These are phyloP conservation scores for Cyclotella atomus DNA, from an alignment of 108 stramenopile genomes.

Conservation along the genomic window DNA sequence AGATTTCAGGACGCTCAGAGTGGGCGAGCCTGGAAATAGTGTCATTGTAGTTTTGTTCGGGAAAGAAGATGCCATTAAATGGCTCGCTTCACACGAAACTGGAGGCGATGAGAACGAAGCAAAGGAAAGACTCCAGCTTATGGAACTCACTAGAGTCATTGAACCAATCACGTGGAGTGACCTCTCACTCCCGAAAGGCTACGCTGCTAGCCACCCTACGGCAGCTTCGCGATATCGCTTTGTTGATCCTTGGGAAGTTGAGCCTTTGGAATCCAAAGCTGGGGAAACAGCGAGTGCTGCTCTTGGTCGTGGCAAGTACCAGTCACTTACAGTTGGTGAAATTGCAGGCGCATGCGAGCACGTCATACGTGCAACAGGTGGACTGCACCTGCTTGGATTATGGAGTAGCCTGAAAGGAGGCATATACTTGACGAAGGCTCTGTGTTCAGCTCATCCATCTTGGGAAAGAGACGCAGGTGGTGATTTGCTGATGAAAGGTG, in stretches of 20 bases:
- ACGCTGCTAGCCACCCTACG: slow-evolving; percentile 34
- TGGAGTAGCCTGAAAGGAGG: slow-evolving; percentile 76
- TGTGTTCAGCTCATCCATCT: slow-evolving; percentile 81
- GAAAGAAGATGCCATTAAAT: slow-evolving; percentile 69
- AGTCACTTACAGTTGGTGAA: slow-evolving; percentile 62
- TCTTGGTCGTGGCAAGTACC: slow-evolving; percentile 70
- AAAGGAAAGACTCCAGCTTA: slow-evolving; percentile 52
- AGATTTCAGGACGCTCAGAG: slow-evolving; percentile 79
- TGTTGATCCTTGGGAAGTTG: slow-evolving; percentile 92
- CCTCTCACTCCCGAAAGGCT: slow-evolving; percentile 44
- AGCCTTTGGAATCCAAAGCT: slow-evolving; percentile 74
- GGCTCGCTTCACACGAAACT: slow-evolving; percentile 67
- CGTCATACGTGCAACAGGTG: slow-evolving; percentile 61
- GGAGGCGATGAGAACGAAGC: slow-evolving; percentile 65
- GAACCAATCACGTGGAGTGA: slow-evolving; percentile 71
- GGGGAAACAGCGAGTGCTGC: slow-evolving; percentile 77
- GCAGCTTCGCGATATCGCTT: slow-evolving; percentile 75
- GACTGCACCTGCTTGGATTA: slow-evolving; percentile 67
- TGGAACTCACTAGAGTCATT: slow-evolving; percentile 76
- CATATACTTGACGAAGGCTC: slow-evolving; percentile 71
- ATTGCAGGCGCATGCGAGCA: slow-evolving; percentile 70
- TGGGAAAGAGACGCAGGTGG: slow-evolving; percentile 87
- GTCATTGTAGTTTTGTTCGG: slow-evolving; percentile 85
- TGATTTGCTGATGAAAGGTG: slow-evolving; percentile 68
- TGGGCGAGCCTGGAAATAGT: slow-evolving; percentile 82